Evolutionary conservation across 768 basidiomycete genomes (phyloP).

Genomic region (Mycena leptocephala): DNA sequence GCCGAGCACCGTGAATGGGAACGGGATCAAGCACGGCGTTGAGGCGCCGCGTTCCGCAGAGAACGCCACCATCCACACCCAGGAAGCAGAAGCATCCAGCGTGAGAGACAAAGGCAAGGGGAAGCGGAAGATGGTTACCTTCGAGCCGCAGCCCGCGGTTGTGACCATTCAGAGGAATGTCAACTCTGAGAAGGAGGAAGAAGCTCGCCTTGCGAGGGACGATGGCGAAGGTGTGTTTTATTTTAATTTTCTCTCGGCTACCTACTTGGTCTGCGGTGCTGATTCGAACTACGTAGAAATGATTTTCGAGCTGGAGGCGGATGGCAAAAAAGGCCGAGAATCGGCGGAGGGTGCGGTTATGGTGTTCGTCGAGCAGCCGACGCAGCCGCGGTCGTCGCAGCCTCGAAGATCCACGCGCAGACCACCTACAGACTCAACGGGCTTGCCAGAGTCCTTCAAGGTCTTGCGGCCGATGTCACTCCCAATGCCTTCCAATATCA

Average conservation of each 20-base stretch:
- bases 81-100: constrained; percentile 34
- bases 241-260: neutral
- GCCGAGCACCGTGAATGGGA: constrained; percentile 30
- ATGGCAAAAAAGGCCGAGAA: constrained; percentile 50
- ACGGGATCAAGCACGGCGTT: constrained; percentile 20
- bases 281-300: constrained; percentile 58
- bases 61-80: neutral
- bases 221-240: constrained; percentile 63
- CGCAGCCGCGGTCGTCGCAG: constrained; percentile 49
- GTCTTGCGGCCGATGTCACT: constrained; percentile 78
- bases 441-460: constrained; percentile 72
- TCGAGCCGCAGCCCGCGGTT: constrained; percentile 75
- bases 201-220: constrained; percentile 44
- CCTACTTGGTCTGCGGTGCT: neutral
- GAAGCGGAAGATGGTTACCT: constrained; percentile 78
- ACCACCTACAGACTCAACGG: constrained; percentile 50
- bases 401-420: constrained; percentile 36
- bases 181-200: constrained; percentile 49
- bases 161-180: constrained; percentile 62
- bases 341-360: constrained; percentile 51
- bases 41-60: constrained; percentile 23
- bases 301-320: constrained; percentile 82
- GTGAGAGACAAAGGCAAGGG: constrained; percentile 68
- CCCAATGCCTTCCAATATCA: constrained; percentile 71
- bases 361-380: constrained; percentile 61